A percentile compares a stretch with the other conserved stretches of the same genome.
Conservation (phyloP, 257 asterid species). For the Cinchona pubescens region DNA sequence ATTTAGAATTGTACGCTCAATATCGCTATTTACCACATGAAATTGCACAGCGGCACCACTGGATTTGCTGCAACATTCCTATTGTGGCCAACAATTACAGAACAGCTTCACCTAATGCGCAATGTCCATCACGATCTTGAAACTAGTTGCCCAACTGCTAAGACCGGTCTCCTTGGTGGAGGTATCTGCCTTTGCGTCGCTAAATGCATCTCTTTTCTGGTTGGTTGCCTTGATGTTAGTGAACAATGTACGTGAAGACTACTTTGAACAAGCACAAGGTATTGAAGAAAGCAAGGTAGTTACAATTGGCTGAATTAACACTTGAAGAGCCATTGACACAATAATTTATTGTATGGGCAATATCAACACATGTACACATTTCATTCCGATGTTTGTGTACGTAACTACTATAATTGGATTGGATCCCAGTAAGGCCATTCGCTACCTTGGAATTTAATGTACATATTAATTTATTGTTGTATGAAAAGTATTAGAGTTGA, state of each 20-base stretch:
- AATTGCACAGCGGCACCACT: conserved; percentile 41
- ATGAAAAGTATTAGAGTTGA: no score
- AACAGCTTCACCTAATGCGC: conserved; percentile 55
- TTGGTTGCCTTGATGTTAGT: conserved; percentile 68
- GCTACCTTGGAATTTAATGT: neutral
- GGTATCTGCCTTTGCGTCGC: conserved; percentile 73
- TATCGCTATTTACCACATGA: no score
- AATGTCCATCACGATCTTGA: conserved; percentile 54
- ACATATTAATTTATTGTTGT: neutral
- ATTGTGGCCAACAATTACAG: conserved; percentile 68
- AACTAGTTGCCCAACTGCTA: conserved; percentile 62
- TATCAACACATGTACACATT: no score
- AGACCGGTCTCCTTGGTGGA: conserved; percentile 75
- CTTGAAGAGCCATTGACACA: no score
- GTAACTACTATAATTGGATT: no score
- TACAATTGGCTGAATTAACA: neutral
- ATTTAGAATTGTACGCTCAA: no score
- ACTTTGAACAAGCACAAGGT: conserved; percentile 37
- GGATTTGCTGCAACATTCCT: conserved; percentile 54
- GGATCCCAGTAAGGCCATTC: neutral
- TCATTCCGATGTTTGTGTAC: no score
- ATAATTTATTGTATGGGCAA: no score
- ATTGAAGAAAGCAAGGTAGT: conserved; percentile 14
- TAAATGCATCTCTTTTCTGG: conserved; percentile 67
- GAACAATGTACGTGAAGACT: conserved; percentile 54